Conservation (phyloP, 768 basidiomycete species). For the Paxillus ammoniavirescens region DNA sequence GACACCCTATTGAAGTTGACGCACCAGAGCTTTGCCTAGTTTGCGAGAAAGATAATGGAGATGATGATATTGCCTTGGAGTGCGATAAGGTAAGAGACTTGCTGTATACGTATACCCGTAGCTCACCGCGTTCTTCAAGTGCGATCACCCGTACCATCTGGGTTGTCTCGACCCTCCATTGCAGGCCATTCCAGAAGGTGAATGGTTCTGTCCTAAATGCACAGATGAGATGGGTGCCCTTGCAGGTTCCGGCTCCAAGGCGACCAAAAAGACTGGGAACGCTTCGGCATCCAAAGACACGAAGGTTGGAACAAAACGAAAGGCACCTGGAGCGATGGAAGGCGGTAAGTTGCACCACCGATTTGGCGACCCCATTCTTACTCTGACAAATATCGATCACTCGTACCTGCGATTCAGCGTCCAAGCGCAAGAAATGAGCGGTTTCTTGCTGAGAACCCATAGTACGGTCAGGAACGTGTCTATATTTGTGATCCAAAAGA, state of each 20-base stretch:
- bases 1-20: conserved; percentile 74
- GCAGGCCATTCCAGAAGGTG: conserved; percentile 74
- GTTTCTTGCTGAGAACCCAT: background rate
- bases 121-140: conserved; percentile 44
- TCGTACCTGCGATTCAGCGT: conserved; percentile 19
- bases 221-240: conserved; percentile 53
- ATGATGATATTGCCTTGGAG: conserved; percentile 73
- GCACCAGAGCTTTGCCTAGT: conserved; percentile 68
- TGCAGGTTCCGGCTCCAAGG: conserved; percentile 12
- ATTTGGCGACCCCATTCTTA: background rate
- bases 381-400: background rate
- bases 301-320: conserved; percentile 42
- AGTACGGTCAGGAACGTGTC: background rate
- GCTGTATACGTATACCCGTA: background rate
- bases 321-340: conserved; percentile 39
- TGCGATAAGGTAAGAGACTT: conserved; percentile 76
- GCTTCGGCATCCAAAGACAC: conserved; percentile 11
- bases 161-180: conserved; percentile 81
- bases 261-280: conserved; percentile 17
- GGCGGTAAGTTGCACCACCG: conserved; percentile 32
- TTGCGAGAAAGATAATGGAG: conserved; percentile 69
- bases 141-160: conserved; percentile 86
- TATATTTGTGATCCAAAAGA: background rate
- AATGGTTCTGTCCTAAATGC: conserved; percentile 91
- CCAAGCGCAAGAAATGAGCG: conserved; percentile 41